Evolutionary conservation across 371 early-diverging fungal species (phyloP), one percentile per base, ranked within the genome.

Genomic region (Capillidium heterosporum): DNA sequence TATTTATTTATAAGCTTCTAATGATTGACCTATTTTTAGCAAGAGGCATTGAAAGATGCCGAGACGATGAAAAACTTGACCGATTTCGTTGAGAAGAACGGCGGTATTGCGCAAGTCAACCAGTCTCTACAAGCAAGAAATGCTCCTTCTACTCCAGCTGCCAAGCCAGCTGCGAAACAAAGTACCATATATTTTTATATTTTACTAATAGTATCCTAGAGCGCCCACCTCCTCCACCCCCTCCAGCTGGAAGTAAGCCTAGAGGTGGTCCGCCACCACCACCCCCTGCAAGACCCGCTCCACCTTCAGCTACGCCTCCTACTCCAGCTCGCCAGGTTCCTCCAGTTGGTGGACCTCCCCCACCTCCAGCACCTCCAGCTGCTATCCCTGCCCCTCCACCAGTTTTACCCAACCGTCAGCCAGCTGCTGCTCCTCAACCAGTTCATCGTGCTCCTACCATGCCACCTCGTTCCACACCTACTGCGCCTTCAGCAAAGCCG

Each of bases 1-100:
- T 50, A 66, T 42, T 65, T 72, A 48, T 72, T 75, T 50, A 67
- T 74, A 56, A 71, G 70, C 28, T 74, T 72, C 59, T 48, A 26
- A 3, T 27, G 5, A 8, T 70, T 75, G 35, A 60, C 63, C n/a
- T 66, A 69, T 77, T 70, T 61, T 59, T 47, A 59, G 73, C 67
- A 51, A 71, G 78, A 66, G 59, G 77, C 63, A 65, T 70, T 73
- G 41, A 63, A 67, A 32, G 77, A 80, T 57, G 69, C 74, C 41
- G 65, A 67, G 53, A 76, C 75, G 0, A 59, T 55, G 17, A 68
- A 72, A 60, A 57, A 61, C 23, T 63, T 74, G 2, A n/a, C 27
- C 27, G 48, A 54, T 54, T 59, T 43, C 32, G 56, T 59, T 28
- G 41, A 52, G 26, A 31, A 24, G 19, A 32, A 31, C 32, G 49